A percentile compares a stretch with the other conserved stretches of the same genome.
Conservation (phyloP, 495 filamentous ascomycete species). For the Tuber melanosporum region DNA sequence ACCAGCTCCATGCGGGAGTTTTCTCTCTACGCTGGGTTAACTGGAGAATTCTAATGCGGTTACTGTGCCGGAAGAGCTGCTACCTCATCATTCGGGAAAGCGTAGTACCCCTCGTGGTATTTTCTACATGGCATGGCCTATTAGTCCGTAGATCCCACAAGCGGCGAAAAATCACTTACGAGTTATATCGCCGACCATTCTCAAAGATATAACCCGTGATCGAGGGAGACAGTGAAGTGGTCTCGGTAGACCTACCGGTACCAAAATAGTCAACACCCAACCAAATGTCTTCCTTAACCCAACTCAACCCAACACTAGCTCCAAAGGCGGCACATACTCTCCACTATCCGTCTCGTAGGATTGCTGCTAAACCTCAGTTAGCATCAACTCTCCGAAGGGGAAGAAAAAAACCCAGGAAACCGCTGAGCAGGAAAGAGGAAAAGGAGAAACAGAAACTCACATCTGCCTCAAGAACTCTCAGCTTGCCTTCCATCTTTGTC, state of each 20-base stretch:
- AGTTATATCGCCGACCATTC: slow-evolving; percentile 23
- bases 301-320: neutral
- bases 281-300: neutral
- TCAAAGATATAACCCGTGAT: slow-evolving; percentile 14
- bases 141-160: neutral
- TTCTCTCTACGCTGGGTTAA: neutral
- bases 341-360: neutral
- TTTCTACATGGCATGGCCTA: neutral
- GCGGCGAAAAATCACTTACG: slow-evolving; percentile 31
- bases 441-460: neutral
- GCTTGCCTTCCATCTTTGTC: neutral
- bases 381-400: neutral
- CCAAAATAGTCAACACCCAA: neutral
- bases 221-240: slow-evolving; percentile 16
- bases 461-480: neutral
- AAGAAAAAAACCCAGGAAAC: neutral
- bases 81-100: slow-evolving; percentile 16
- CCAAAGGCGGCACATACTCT: neutral
- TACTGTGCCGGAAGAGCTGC: neutral
- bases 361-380: neutral
- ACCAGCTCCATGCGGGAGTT: slow-evolving; percentile 46
- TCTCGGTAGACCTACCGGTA: slow-evolving; percentile 10
- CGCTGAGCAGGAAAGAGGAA: neutral
- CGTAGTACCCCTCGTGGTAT: slow-evolving; percentile 8
- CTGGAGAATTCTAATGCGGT: neutral